phyloP scores from a whole-genome alignment of 2,329 filamentous ascomycete genomes.

The Phaeomoniella chlamydospora region DNA sequence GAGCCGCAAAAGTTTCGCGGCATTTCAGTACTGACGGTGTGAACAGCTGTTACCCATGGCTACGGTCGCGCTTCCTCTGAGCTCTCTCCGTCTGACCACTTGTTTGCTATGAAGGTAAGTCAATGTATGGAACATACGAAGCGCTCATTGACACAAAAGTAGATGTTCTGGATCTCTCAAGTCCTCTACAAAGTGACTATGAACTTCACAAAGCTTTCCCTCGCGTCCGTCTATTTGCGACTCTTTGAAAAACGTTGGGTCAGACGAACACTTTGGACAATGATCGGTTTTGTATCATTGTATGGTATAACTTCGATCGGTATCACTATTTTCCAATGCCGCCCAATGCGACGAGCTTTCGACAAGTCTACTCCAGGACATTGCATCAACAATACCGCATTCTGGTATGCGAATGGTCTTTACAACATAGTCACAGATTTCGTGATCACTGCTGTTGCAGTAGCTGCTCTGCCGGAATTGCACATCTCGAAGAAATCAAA shows the following conservation, averaged over 20 bases:
- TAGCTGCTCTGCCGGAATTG: no score
- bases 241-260: conserved; percentile 35
- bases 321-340: conserved; percentile 36
- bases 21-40: neutral
- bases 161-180: conserved; percentile 38
- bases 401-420: conserved; percentile 34
- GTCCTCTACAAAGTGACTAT: conserved; percentile 41
- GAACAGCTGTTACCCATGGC: conserved; percentile 15
- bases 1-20: neutral
- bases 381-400: conserved; percentile 31
- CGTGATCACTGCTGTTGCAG: conserved; percentile 15
- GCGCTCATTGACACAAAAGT: neutral
- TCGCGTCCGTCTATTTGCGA: conserved; percentile 38
- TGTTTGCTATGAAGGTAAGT: conserved; percentile 12
- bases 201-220: conserved; percentile 38
- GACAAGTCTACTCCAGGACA: conserved; percentile 24
- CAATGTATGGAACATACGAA: no score
- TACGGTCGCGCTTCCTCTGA: conserved; percentile 13
- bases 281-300: conserved; percentile 27
- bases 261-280: conserved; percentile 24
- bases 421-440: conserved; percentile 21
- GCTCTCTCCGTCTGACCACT: conserved; percentile 10
- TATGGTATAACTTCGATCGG: conserved; percentile 31
- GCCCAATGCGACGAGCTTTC: conserved; percentile 32
- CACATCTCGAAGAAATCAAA: no score